Percentiles rank a stretch among this genome's conserved stretches.
Evolutionary conservation across 2,329 filamentous ascomycete genomes (phyloP).

Genomic region (Onygenales sp.): DNA sequence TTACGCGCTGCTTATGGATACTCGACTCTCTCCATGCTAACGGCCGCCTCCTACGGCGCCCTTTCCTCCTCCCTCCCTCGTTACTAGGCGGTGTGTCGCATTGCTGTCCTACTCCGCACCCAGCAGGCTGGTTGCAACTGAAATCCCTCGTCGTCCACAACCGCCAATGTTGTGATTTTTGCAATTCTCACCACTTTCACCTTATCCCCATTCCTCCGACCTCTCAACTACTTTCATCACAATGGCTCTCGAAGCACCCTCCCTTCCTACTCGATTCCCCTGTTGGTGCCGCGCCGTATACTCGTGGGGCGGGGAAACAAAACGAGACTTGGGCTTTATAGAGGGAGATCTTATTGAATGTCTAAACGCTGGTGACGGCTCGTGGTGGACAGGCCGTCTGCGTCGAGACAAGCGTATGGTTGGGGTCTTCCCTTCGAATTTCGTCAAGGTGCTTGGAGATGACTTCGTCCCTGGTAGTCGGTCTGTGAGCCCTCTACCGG

Average conservation of each 20-base stretch:
- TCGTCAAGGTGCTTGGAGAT: slow-evolving; percentile 80
- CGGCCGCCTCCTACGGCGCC: not conserved
- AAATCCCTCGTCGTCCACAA: not conserved
- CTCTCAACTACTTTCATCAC: slow-evolving; percentile 7
- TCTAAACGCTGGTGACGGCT: slow-evolving; percentile 91
- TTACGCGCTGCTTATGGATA: not conserved
- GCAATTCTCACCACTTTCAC: not conserved
- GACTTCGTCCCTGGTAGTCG: slow-evolving; percentile 63
- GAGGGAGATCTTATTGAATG: slow-evolving; percentile 98
- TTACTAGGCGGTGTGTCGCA: not conserved
- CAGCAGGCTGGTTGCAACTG: not conserved
- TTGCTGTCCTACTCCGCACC: not conserved
- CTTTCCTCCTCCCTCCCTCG: not conserved
- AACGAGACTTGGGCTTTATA: slow-evolving; percentile 90
- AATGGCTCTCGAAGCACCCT: slow-evolving; percentile 39
- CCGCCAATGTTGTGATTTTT: not conserved
- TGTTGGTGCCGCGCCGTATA: slow-evolving; percentile 89
- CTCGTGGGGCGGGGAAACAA: slow-evolving; percentile 91
- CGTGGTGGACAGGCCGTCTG: slow-evolving; percentile 95
- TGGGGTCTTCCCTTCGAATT: slow-evolving; percentile 93
- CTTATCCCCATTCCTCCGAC: not conserved
- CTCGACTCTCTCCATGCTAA: not conserved
- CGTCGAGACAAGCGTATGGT: slow-evolving; percentile 83
- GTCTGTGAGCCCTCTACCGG: slow-evolving; percentile 44
- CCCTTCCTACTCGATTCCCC: slow-evolving; percentile 68